Conservation (phyloP, 2,329 filamentous ascomycete species). For the Pseudovirgaria hyperparasitica region DNA sequence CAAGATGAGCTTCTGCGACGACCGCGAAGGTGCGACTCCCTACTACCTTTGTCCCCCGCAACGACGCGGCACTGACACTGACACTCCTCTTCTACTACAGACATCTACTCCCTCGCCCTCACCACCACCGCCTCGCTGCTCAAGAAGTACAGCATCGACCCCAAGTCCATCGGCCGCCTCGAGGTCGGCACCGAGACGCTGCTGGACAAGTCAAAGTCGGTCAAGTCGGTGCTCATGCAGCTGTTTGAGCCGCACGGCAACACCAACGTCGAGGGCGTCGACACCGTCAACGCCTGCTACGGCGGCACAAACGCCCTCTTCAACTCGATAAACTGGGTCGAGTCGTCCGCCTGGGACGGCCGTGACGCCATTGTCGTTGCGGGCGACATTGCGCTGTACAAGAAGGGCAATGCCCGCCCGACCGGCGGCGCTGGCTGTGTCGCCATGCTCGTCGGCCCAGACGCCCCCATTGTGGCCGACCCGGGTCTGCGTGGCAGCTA, state of each 20-base stretch:
- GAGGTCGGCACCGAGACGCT: slow-evolving; percentile 43
- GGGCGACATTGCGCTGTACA: slow-evolving; percentile 42
- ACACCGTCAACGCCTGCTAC: slow-evolving; percentile 42
- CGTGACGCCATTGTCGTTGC: slow-evolving; percentile 39
- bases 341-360: slow-evolving; percentile 41
- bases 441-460: slow-evolving; percentile 39
- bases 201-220: slow-evolving; percentile 43
- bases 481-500: slow-evolving; percentile 37
- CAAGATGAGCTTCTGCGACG: slow-evolving; percentile 43
- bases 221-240: slow-evolving; percentile 42
- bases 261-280: slow-evolving; percentile 40
- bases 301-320: slow-evolving; percentile 42
- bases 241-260: slow-evolving; percentile 39
- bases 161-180: slow-evolving; percentile 37
- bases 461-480: slow-evolving; percentile 38
- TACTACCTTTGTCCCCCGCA: neutral
- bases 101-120: slow-evolving; percentile 41
- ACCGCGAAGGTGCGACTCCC: slow-evolving; percentile 33
- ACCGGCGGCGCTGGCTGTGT: slow-evolving; percentile 41
- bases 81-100: slow-evolving; percentile 37
- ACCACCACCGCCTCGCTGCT: slow-evolving; percentile 39
- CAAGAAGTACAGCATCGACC: slow-evolving; percentile 40
- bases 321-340: slow-evolving; percentile 41
- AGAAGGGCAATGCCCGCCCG: slow-evolving; percentile 40
- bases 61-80: neutral